Evolutionary conservation across 2,329 filamentous ascomycete genomes (phyloP).

Genomic region (Diaporthe nobilis): DNA sequence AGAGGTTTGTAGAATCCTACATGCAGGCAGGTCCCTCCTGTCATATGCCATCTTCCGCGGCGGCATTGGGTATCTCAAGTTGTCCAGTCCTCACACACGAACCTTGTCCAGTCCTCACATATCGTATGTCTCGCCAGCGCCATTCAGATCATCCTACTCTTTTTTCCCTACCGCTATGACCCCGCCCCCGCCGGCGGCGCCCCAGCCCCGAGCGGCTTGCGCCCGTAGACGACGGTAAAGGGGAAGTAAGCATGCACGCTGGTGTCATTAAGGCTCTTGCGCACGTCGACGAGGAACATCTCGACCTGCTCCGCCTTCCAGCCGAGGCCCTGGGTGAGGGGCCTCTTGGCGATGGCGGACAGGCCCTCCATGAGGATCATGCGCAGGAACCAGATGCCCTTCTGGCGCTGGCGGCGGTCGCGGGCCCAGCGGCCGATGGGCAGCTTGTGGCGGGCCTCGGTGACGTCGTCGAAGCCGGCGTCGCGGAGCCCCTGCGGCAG

Average conservation of each 20-base stretch:
- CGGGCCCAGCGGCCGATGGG: constrained; percentile 65
- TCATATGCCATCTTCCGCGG: constrained; percentile 9
- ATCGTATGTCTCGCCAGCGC: too few species aligned
- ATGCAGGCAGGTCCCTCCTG: background rate
- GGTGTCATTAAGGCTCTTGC: constrained; percentile 50
- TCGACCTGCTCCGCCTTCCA: constrained; percentile 54
- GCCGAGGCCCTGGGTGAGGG: constrained; percentile 50
- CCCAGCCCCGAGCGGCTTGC: constrained; percentile 47
- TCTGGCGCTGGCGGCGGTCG: constrained; percentile 57
- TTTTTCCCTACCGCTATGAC: background rate
- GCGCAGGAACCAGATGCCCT: constrained; percentile 59
- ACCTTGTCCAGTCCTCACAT: background rate
- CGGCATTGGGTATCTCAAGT: constrained; percentile 29
- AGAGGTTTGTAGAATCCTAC: background rate
- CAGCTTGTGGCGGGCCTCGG: constrained; percentile 55
- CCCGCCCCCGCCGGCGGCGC: background rate
- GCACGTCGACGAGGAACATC: constrained; percentile 53
- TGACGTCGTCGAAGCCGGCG: constrained; percentile 59
- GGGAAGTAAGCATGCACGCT: constrained; percentile 51
- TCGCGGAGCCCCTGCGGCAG: constrained; percentile 54
- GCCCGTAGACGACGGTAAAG: constrained; percentile 50
- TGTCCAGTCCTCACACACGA: background rate
- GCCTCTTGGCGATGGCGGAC: constrained; percentile 48
- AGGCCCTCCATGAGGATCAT: constrained; percentile 56
- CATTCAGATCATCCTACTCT: background rate